These are phyloP conservation scores for Ganoderma sinense DNA, from an alignment of 1,284 basidiomycete genomes.

Conservation along the genomic window DNA sequence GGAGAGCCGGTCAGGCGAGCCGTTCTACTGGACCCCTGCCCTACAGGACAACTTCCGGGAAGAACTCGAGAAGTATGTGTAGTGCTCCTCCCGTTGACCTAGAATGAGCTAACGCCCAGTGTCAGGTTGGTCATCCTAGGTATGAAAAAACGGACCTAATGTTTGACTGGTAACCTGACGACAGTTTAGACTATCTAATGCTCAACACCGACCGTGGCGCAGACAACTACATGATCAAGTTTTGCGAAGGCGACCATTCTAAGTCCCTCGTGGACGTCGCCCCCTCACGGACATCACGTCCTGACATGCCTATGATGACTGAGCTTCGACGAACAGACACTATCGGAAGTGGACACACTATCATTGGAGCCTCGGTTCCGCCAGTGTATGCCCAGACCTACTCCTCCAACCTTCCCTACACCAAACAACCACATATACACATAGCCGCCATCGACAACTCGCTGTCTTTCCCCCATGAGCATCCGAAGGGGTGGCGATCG, in stretches of 20 bases:
- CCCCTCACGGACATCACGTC: slow-evolving; percentile 68
- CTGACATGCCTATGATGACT: slow-evolving; percentile 76
- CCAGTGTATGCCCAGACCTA: slow-evolving; percentile 30
- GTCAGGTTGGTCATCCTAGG: slow-evolving; percentile 82
- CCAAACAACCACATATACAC: slow-evolving; percentile 62
- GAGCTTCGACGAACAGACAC: slow-evolving; percentile 60
- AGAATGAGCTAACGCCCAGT: background rate
- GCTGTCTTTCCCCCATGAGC: slow-evolving; percentile 89
- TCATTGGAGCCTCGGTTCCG: slow-evolving; percentile 40
- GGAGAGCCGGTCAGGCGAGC: slow-evolving; percentile 58
- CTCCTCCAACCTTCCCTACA: slow-evolving; percentile 40
- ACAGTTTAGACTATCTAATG: slow-evolving; percentile 80
- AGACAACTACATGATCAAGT: slow-evolving; percentile 92
- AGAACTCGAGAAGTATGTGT: slow-evolving; percentile 83
- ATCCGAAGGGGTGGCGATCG: slow-evolving; percentile 89
- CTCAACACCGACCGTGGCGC: slow-evolving; percentile 86
- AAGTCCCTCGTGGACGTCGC: slow-evolving; percentile 78
- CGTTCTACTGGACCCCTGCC: slow-evolving; percentile 83
- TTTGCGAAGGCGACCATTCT: slow-evolving; percentile 79
- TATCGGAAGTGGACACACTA: slow-evolving; percentile 21
- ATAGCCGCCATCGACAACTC: slow-evolving; percentile 95
- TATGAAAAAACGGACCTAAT: slow-evolving; percentile 37
- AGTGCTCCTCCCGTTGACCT: slow-evolving; percentile 9
- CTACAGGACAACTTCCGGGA: slow-evolving; percentile 85
- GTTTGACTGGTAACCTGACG: background rate